phyloP scores from a whole-genome alignment of 2,329 filamentous ascomycete species.

The Beauveria sp. region DNA sequence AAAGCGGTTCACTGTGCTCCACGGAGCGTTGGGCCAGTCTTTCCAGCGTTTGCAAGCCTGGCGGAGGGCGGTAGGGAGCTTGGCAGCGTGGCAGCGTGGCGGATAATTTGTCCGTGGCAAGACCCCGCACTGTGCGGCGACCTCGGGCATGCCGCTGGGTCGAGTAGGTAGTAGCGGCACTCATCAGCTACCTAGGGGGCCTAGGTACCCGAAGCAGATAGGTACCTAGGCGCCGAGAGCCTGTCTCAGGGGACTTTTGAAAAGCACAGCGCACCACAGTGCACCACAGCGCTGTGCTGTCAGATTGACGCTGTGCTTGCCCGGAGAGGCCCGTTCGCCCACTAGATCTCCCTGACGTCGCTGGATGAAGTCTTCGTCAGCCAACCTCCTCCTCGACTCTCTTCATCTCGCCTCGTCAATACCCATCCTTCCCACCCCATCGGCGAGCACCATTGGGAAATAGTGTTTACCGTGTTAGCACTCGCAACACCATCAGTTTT shows the following conservation, averaged over 20 bases:
- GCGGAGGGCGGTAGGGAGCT: too few species aligned
- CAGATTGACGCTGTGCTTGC: background rate
- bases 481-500: background rate
- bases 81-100: too few species aligned
- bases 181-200: too few species aligned
- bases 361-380: conserved; percentile 9
- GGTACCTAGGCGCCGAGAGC: too few species aligned
- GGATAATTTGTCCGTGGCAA: background rate
- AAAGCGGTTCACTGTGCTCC: too few species aligned
- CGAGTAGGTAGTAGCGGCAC: background rate
- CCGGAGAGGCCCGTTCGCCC: conserved; percentile 11
- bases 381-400: conserved; percentile 10
- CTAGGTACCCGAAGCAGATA: too few species aligned
- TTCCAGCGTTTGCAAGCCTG: too few species aligned
- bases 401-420: conserved; percentile 4
- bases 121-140: conserved; percentile 3
- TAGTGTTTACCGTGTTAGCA: background rate
- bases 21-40: too few species aligned
- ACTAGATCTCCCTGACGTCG: conserved; percentile 11
- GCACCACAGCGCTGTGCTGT: background rate
- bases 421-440: background rate
- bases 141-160: background rate
- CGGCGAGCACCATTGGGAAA: conserved; percentile 2
- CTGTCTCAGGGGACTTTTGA: too few species aligned
- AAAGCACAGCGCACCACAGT: background rate